Evolutionary conservation across 1,284 basidiomycete genomes (phyloP).

Genomic region (Cryptococcus sp.): DNA sequence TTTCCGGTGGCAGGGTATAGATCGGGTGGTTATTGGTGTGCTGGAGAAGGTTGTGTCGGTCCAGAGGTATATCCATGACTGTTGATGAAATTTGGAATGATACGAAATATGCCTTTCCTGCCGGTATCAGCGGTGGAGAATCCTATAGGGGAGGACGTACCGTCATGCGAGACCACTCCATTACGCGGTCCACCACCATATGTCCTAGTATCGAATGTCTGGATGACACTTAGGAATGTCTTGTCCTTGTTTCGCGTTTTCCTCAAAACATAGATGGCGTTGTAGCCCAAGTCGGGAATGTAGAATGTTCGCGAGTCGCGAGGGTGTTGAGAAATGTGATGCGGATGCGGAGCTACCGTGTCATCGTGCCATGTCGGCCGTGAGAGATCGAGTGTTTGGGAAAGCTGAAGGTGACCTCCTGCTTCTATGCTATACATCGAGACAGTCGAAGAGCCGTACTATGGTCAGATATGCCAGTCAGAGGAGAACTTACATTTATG

Average conservation of each 20-base stretch:
- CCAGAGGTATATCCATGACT: not conserved
- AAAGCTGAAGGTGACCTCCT: not conserved
- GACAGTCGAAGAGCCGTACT: not conserved
- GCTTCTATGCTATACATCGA: not conserved
- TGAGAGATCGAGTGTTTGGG: not conserved
- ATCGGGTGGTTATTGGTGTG: not conserved
- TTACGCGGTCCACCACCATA: not conserved
- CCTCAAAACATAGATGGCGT: not conserved
- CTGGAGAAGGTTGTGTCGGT: not conserved
- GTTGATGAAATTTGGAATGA: constrained; percentile 1
- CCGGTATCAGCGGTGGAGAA: not conserved
- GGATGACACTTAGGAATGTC: not conserved
- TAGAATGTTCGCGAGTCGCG: not conserved
- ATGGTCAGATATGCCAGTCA: not conserved
- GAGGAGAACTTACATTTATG: not conserved
- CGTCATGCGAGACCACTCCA: constrained; percentile 1
- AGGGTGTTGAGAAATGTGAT: not conserved
- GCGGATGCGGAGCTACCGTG: not conserved
- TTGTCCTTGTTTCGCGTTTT: no score
- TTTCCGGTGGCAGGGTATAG: not conserved
- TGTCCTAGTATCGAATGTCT: not conserved
- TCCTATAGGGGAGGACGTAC: not conserved
- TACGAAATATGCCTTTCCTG: not conserved
- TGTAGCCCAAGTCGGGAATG: not conserved
- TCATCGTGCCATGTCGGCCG: not conserved